Percentiles rank a stretch among this genome's conserved stretches.
Conservation (phyloP, 1,284 basidiomycete species). For the Rhodotorula sp. region DNA sequence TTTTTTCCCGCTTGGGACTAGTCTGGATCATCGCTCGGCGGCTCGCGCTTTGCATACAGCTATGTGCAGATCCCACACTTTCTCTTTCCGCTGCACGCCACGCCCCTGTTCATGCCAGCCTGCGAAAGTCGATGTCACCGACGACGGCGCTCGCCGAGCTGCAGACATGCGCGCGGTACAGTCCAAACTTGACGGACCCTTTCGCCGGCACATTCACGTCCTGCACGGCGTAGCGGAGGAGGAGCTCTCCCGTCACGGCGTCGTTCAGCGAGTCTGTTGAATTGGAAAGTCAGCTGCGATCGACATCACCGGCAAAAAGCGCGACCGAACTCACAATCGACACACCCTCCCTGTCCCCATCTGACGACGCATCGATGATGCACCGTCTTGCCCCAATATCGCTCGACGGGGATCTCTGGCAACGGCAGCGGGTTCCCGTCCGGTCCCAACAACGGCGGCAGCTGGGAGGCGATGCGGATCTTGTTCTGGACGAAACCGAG, state of each 20-base stretch:
- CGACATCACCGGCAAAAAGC: too few relatives aligned
- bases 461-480: conserved; percentile 12
- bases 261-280: conserved; percentile 18
- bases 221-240: conserved; percentile 13
- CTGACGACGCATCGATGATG: conserved; percentile 12
- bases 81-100: background rate
- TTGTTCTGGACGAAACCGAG: conserved; percentile 32
- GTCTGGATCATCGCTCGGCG: too few relatives aligned
- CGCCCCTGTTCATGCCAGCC: background rate
- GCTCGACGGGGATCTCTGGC: conserved; percentile 3
- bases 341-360: conserved; percentile 23
- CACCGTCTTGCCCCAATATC: conserved; percentile 20
- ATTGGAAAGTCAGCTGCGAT: too few relatives aligned
- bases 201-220: conserved; percentile 14
- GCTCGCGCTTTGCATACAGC: background rate
- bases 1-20: too few relatives aligned
- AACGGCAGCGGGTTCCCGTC: conserved; percentile 2
- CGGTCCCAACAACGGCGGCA: conserved; percentile 2
- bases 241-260: conserved; percentile 7
- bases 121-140: conserved; percentile 30
- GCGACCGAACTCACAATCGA: conserved; percentile 23
- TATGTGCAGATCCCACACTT: background rate
- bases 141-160: conserved; percentile 20
- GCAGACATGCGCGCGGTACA: conserved; percentile 30
- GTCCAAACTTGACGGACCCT: conserved; percentile 22